Evolutionary conservation across 257 asterid species (phyloP).

Genomic region (Gentiana macrophylla): DNA sequence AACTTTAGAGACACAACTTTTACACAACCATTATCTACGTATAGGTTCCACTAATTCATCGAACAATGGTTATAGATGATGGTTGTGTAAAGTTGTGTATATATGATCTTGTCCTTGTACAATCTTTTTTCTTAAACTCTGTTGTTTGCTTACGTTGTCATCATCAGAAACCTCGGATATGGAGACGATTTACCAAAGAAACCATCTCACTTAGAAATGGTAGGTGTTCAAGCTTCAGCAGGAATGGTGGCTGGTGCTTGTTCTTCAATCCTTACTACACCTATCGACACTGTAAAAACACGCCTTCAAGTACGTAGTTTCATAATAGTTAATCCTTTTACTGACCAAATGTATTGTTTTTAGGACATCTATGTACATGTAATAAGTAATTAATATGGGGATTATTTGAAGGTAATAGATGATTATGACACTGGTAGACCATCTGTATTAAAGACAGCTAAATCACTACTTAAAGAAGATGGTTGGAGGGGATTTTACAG

Average conservation of each 20-base stretch:
- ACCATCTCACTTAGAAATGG: slow-evolving; percentile 68
- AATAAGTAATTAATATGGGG: slow-evolving; percentile 5
- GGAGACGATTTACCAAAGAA: slow-evolving; percentile 43
- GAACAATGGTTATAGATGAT: no score
- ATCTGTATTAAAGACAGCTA: slow-evolving; percentile 63
- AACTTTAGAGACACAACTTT: no score
- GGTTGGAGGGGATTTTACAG: slow-evolving; percentile 92
- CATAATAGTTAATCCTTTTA: background rate
- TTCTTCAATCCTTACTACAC: slow-evolving; percentile 74
- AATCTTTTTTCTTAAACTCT: no score
- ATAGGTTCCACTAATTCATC: no score
- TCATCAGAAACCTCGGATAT: slow-evolving; percentile 55
- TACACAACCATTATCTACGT: no score
- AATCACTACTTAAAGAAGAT: slow-evolving; percentile 60
- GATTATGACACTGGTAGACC: slow-evolving; percentile 85
- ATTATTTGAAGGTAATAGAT: slow-evolving; percentile 61
- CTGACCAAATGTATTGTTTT: background rate
- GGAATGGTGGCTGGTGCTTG: slow-evolving; percentile 86
- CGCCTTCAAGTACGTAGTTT: slow-evolving; percentile 60
- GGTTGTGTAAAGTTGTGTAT: no score
- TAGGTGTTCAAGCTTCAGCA: slow-evolving; percentile 73
- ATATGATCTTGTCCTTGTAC: no score
- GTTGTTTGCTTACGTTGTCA: background rate
- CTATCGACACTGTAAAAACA: slow-evolving; percentile 78
- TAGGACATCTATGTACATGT: background rate